Base-by-base conservation (phyloP, 2,329 filamentous ascomycete genomes). In the Aureobasidium subglaciale region DNA sequence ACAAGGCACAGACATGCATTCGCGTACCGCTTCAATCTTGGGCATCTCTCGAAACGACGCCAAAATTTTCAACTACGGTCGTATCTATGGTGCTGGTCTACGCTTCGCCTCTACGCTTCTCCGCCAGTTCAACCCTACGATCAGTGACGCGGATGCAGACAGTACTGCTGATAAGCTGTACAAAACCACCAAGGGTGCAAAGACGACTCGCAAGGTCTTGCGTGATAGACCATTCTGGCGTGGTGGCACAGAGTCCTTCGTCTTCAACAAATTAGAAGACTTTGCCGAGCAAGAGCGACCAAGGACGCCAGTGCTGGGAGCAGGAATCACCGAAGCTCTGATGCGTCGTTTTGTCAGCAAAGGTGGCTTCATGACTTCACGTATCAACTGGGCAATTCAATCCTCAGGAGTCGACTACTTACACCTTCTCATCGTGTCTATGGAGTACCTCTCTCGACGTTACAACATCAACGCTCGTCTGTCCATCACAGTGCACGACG, bases 361-460 rank as follows among this genome's bases (percentile, higher is more conserved):
- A 66, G 90, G 91, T 32, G 89, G 86, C 20, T 99, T 96, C 73
- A 86, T 99, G 74, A 96, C 93, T 1, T 95, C 88, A 16, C 86
- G 95, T 30, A 97, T 99, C 73, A 99, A 99, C 68, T 99, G 93
- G 93, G 93, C 93, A 3, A 97, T 99, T 63, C 93, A 99, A 66
- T 96, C 91, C 1, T 95, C 89, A 0, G 93, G 95, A 5, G 92
- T 97, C 4, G 95, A 99, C 70, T 99, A 99, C 69, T 81, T 99
- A 2, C 93, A 99, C 66, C 83, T 99, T 4, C 80, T 99, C 16
- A 90, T 99, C 60, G 83, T 97, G 2, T 80, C 84, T 13, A 99
- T 99, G 95, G 91, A 97, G 68, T 96, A 95, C 66, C 79, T 99
- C 3, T 85, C 86, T 53, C 83, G 90, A 2, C 87, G 86, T 5